A percentile compares a stretch with the other conserved stretches of the same genome.
phyloP scores from a whole-genome alignment of 2,329 filamentous ascomycete species.

The Curvularia lunata region DNA sequence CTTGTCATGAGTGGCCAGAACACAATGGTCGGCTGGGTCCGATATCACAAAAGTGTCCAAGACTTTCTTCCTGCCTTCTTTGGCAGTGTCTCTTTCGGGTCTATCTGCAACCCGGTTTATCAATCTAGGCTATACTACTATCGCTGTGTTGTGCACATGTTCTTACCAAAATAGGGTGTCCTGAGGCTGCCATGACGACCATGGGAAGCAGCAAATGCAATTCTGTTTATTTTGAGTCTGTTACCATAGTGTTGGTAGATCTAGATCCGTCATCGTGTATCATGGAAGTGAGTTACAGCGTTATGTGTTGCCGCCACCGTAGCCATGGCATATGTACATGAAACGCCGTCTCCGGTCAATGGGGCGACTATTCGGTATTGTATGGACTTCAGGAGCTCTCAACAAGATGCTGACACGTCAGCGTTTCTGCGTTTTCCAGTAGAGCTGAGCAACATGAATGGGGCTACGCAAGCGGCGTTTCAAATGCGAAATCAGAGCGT shows the following conservation, averaged over 20 bases:
- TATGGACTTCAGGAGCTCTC: neutral
- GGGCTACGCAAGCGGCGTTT: neutral
- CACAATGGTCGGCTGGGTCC: neutral
- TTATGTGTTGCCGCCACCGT: conserved; percentile 1
- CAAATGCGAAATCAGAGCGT: neutral
- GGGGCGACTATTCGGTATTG: too few species aligned
- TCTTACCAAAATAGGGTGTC: neutral
- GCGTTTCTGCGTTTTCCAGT: neutral
- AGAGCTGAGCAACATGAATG: neutral
- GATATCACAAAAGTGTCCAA: neutral
- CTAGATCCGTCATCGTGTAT: neutral
- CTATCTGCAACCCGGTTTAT: neutral
- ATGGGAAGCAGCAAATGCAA: neutral
- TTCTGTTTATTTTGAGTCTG: neutral
- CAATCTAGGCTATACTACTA: neutral
- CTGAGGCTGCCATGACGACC: neutral
- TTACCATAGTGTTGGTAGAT: neutral
- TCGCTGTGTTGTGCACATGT: neutral
- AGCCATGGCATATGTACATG: neutral
- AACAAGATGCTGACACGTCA: neutral
- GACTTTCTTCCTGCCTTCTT: neutral
- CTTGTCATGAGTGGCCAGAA: neutral
- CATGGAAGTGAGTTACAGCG: neutral
- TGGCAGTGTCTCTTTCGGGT: too few species aligned
- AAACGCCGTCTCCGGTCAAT: neutral